Evolutionary conservation across 257 asterid species (phyloP).

Genomic region (Fraxinus pennsylvanica): DNA sequence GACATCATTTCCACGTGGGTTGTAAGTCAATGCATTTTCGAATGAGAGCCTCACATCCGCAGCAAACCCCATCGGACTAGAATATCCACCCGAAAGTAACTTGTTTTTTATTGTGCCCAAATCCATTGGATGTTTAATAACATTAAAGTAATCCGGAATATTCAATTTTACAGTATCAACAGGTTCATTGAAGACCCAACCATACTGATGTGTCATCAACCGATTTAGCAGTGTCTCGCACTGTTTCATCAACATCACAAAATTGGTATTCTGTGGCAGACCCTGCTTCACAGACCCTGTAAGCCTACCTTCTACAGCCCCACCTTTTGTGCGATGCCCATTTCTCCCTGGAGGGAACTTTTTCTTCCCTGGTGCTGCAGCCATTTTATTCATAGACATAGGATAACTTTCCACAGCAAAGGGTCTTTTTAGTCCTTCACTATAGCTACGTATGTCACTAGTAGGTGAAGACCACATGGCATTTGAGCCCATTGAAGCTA

Average conservation of each 20-base stretch:
- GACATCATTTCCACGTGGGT: conserved; percentile 44
- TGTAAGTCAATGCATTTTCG: conserved; percentile 67
- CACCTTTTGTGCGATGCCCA: conserved; percentile 64
- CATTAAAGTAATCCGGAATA: conserved; percentile 64
- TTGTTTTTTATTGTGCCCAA: conserved; percentile 70
- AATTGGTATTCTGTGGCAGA: conserved; percentile 37
- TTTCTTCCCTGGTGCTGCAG: conserved; percentile 45
- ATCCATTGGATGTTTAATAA: conserved; percentile 93
- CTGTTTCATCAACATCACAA: conserved; percentile 57
- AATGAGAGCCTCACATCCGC: conserved; percentile 80
- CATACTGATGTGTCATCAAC: conserved; percentile 54
- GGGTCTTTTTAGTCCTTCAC: conserved; percentile 51
- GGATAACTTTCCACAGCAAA: conserved; percentile 47
- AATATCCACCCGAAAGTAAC: conserved; percentile 54
- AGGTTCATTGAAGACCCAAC: conserved; percentile 68
- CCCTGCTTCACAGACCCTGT: conserved; percentile 34
- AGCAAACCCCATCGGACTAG: conserved; percentile 61
- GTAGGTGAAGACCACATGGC: conserved; percentile 35
- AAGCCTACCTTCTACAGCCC: conserved; percentile 36
- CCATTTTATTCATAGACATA: conserved; percentile 32
- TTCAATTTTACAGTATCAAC: conserved; percentile 67
- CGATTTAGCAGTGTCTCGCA: conserved; percentile 53
- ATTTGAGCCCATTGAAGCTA: conserved; percentile 37
- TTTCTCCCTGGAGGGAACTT: conserved; percentile 48
- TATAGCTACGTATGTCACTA: conserved; percentile 41